These are phyloP conservation scores for Pleurotus eryngii DNA, from an alignment of 768 basidiomycete genomes.

Conservation along the genomic window DNA sequence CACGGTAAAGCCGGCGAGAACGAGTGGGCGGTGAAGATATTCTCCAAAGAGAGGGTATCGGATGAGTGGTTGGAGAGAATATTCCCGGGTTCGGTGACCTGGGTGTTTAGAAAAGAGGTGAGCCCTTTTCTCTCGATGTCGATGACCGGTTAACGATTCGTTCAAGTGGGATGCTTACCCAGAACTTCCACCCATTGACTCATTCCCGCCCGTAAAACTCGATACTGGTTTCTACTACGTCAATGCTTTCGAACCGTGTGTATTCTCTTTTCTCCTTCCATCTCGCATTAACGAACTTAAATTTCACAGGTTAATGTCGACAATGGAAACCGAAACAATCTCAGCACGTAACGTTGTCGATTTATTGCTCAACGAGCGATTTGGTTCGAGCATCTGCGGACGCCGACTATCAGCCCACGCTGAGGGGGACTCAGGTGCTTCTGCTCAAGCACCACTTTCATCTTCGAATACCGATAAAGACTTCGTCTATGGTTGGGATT, in stretches of 20 bases:
- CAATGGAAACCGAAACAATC: conserved; percentile 93
- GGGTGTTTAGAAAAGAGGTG: conserved; percentile 82
- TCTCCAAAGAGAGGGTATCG: conserved; percentile 61
- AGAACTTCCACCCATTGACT: conserved; percentile 57
- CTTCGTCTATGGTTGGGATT: conserved; percentile 78
- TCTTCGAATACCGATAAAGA: conserved; percentile 18
- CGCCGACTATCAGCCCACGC: conserved; percentile 25
- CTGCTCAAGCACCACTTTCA: too few relatives aligned
- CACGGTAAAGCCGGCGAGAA: conserved; percentile 54
- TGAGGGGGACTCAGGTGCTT: conserved; percentile 3
- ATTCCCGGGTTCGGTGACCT: conserved; percentile 68
- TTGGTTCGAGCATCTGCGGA: conserved; percentile 68
- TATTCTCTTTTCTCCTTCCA: conserved; percentile 15
- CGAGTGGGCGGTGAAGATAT: conserved; percentile 85
- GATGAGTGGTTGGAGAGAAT: conserved; percentile 68
- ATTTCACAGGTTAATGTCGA: conserved; percentile 66
- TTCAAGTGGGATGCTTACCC: conserved; percentile 80
- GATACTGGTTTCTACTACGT: conserved; percentile 84
- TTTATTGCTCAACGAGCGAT: conserved; percentile 70
- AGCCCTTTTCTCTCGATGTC: conserved; percentile 10
- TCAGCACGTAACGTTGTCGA: conserved; percentile 83
- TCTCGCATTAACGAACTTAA: conserved; percentile 2
- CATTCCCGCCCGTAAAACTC: conserved; percentile 77
- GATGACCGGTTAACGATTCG: background rate
- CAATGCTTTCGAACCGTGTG: conserved; percentile 87